A percentile compares a stretch with the other conserved stretches of the same genome.
These are phyloP conservation scores for Cystobasidium pallidum DNA, from an alignment of 1,284 basidiomycete genomes.

Conservation along the genomic window DNA sequence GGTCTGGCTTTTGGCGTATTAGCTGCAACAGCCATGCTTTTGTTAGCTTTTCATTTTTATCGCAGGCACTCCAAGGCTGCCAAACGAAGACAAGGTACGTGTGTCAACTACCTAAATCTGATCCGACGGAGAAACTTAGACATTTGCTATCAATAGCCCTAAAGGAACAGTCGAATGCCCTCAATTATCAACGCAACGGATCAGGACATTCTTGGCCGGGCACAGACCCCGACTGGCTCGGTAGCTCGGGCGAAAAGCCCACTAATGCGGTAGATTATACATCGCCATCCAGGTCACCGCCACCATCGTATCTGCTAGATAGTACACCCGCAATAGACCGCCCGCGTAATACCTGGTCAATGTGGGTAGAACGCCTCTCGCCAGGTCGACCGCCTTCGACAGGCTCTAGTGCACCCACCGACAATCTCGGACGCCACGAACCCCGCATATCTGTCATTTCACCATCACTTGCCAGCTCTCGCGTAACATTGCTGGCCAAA, in stretches of 20 bases:
- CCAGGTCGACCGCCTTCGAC: slow-evolving; percentile 1
- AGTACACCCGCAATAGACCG: not conserved
- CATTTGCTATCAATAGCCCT: not conserved
- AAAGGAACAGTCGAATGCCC: not conserved
- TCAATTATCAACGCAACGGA: not conserved
- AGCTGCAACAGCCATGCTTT: not conserved
- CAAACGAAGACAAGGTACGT: slow-evolving; percentile 5
- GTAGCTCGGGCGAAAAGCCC: not conserved
- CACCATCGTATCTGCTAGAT: not conserved
- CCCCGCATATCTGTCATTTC: slow-evolving; percentile 13
- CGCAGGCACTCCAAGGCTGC: not conserved
- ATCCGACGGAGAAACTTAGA: not conserved
- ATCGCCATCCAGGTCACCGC: not conserved
- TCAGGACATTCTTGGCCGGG: not conserved
- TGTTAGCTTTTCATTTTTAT: slow-evolving; percentile 6
- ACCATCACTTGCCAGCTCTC: slow-evolving; percentile 22
- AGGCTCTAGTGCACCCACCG: not conserved
- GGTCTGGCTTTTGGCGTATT: slow-evolving; percentile 9
- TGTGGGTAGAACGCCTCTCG: not conserved
- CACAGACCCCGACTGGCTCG: not conserved
- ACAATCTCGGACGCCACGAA: not conserved
- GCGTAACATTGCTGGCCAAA: not conserved
- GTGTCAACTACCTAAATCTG: not conserved
- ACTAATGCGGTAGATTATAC: not conserved
- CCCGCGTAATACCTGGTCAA: not conserved